A percentile compares a stretch with the other conserved stretches of the same genome.
Conservation (phyloP, 2,329 filamentous ascomycete genomes). For the Setomelanomma holmii region DNA sequence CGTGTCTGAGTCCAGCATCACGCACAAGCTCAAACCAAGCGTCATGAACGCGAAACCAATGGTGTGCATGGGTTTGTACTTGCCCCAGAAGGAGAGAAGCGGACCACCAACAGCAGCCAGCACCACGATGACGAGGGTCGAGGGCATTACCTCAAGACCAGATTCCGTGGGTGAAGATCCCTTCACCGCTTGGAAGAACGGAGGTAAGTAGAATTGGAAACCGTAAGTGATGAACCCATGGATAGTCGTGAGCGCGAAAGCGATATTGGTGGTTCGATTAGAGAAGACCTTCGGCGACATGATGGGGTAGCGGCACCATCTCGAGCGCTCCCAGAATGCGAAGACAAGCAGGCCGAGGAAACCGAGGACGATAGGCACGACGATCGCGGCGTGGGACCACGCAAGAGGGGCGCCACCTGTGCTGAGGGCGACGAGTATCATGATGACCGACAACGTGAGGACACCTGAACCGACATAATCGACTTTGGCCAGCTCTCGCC, state of each 20-base stretch:
- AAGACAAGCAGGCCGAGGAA: slow-evolving; percentile 49
- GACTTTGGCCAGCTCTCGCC: slow-evolving; percentile 27
- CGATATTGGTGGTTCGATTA: slow-evolving; percentile 50
- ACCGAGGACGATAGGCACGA: slow-evolving; percentile 56
- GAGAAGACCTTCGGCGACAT: slow-evolving; percentile 56
- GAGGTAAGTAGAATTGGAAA: slow-evolving; percentile 35
- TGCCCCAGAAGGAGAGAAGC: slow-evolving; percentile 28
- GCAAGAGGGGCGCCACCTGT: slow-evolving; percentile 53
- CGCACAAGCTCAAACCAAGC: slow-evolving; percentile 27
- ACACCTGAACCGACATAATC: slow-evolving; percentile 57
- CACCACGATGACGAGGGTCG: slow-evolving; percentile 30
- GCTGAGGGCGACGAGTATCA: slow-evolving; percentile 55
- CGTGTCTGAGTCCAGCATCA: slow-evolving; percentile 17
- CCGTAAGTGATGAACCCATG: slow-evolving; percentile 37
- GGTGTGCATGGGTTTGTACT: slow-evolving; percentile 37
- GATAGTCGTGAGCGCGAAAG: slow-evolving; percentile 45
- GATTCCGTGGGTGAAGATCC: slow-evolving; percentile 28
- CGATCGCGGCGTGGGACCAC: slow-evolving; percentile 51
- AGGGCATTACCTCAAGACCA: slow-evolving; percentile 37
- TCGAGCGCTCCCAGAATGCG: slow-evolving; percentile 49
- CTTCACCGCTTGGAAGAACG: slow-evolving; percentile 40
- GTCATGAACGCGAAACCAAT: slow-evolving; percentile 30
- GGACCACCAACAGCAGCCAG: slow-evolving; percentile 29
- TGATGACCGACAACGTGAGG: slow-evolving; percentile 49
- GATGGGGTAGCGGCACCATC: slow-evolving; percentile 36